Evolutionary conservation across 179 eudicot species (phyloP), one percentile per base, ranked within the genome.

Genomic region (Camellia oleifera): DNA sequence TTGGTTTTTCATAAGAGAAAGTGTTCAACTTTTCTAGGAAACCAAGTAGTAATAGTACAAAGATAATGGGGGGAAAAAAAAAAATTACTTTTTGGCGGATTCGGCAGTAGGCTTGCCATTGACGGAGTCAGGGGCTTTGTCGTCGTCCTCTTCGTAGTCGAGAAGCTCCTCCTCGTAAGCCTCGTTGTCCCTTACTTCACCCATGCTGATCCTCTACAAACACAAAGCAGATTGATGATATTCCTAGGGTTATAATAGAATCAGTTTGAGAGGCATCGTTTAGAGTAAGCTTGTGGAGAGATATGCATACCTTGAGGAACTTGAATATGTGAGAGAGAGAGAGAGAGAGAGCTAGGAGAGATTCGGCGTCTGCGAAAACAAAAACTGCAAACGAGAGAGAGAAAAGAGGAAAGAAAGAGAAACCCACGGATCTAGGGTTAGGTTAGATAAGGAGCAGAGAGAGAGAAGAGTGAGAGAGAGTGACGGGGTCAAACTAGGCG

Each of bases 141-240:
- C 98, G 20, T 95, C 99, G n/a, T 96, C 99, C 60, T 95, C 99
- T 58, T 96, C 99, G 83, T 94, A 96, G 83, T 96, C 99, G 65
- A 96, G 93, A 71, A 96, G 98, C 91, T 94, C 99, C 79, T 96
- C 99, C 81, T 94, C 97, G 83, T 96, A 96, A 18, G 86, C 95
- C 11, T 96, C 98, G 91, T 83, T 88, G 81, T 96, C 98, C 88
- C 88, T 94, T 13, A 86, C 85, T 77, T 96, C 99, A 60, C 90
- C 97, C 99, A 94, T 95, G 32, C 32, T 32, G 68, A 12, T 66
- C 63, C 79, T 78, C 9, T 64, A 81, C 13, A 70, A 58, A 54
- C 32, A 32, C 32, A 32, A 32, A 32, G 17, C 14, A 17, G 14
- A 2, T 2, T 10, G 40, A 18, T 69, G 20, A 4, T 7, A 26